A percentile compares a stretch with the other conserved stretches of the same genome.
Evolutionary conservation across 2,329 filamentous ascomycete species (phyloP).

Genomic region (Fusarium tjaetaba): DNA sequence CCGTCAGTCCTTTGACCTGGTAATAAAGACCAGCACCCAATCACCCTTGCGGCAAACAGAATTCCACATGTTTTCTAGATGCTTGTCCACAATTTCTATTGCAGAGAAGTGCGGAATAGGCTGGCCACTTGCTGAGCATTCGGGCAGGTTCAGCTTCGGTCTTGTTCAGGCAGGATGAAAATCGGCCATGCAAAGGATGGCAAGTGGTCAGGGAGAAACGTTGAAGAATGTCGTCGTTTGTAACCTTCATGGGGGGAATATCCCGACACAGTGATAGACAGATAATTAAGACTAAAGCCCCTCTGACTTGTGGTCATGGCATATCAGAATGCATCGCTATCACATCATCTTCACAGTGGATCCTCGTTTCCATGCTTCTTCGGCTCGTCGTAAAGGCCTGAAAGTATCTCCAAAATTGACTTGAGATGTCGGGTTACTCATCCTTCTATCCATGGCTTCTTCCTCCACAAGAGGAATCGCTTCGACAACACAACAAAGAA

Average conservation of each 20-base stretch:
- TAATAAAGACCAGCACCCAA: constrained; percentile 68
- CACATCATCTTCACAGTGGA: too few relatives aligned
- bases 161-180: not conserved
- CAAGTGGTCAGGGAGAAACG: not conserved
- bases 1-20: constrained; percentile 63
- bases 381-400: too few relatives aligned
- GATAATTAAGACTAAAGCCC: not conserved
- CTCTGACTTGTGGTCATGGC: not conserved
- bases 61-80: constrained; percentile 65
- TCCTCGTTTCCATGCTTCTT: not conserved
- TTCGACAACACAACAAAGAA: not conserved
- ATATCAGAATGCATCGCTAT: not conserved
- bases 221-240: not conserved
- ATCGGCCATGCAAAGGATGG: not conserved
- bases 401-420: not conserved
- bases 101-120: constrained; percentile 51
- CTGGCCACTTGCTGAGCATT: constrained; percentile 61
- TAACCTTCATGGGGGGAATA: not conserved
- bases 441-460: not conserved
- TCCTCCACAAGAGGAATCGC: not conserved
- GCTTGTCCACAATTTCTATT: too few relatives aligned
- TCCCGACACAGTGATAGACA: not conserved
- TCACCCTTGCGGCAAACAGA: constrained; percentile 63
- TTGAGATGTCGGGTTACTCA: not conserved
- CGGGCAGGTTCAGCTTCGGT: constrained; percentile 38